Conservation (phyloP, 2,329 filamentous ascomycete genomes). For the Colletotrichum melonis region DNA sequence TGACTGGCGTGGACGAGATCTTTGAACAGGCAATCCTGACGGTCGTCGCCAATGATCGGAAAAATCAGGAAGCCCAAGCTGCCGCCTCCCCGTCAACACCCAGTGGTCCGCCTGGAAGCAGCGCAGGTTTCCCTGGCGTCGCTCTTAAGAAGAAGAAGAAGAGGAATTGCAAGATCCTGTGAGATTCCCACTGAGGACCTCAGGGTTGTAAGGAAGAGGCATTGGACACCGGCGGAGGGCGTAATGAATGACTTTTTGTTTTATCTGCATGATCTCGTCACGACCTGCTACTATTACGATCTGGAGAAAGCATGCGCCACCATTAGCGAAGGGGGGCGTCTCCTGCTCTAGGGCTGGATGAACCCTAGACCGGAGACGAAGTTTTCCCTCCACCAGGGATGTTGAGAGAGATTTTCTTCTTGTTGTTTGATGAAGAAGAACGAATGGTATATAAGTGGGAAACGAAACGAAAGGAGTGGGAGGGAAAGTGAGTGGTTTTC, state of each 20-base stretch:
- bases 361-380: constrained; percentile 32
- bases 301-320: constrained; percentile 36
- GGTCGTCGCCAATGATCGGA: constrained; percentile 83
- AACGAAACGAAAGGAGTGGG: background rate
- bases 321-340: constrained; percentile 34
- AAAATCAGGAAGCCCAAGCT: constrained; percentile 66
- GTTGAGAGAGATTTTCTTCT: constrained; percentile 11
- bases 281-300: constrained; percentile 42
- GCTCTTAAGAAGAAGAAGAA: constrained; percentile 82
- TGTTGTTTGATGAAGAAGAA: constrained; percentile 15
- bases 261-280: constrained; percentile 46
- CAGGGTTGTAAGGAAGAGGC: constrained; percentile 27
- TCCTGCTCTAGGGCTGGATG: constrained; percentile 35
- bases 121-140: constrained; percentile 53
- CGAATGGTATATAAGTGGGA: constrained; percentile 29
- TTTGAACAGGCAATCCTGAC: constrained; percentile 93
- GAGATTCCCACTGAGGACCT: constrained; percentile 45
- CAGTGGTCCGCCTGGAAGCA: constrained; percentile 47
- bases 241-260: constrained; percentile 38
- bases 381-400: constrained; percentile 19
- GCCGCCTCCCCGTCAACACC: constrained; percentile 48
- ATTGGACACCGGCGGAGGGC: constrained; percentile 31
- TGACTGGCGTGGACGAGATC: constrained; percentile 95
- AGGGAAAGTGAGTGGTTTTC: constrained; percentile 19
- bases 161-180: constrained; percentile 85